These are phyloP conservation scores for Conringia planisiliqua DNA, from an alignment of 345 rosid genomes.

Conservation along the genomic window DNA sequence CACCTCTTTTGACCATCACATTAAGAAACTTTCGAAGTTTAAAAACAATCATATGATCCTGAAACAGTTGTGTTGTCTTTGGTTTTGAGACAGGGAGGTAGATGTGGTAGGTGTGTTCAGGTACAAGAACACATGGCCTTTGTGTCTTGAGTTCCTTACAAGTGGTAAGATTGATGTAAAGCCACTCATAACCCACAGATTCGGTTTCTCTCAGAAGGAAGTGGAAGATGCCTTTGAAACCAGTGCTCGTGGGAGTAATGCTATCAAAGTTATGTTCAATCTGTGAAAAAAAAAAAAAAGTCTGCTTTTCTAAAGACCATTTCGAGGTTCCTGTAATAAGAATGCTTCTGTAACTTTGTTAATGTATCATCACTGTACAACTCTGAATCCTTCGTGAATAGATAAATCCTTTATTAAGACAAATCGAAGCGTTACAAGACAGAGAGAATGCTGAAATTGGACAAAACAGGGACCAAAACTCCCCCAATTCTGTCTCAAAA, in stretches of 20 bases:
- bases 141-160: conserved; percentile 68
- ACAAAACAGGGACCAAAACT: conserved; percentile 13
- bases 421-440: conserved; percentile 26
- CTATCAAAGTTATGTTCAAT: conserved; percentile 93
- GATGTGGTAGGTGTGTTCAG: conserved; percentile 79
- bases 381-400: conserved; percentile 3
- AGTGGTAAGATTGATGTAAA: conserved; percentile 84
- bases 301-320: neutral
- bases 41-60: neutral
- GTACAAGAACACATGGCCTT: conserved; percentile 87
- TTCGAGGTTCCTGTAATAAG: neutral
- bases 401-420: conserved; percentile 17
- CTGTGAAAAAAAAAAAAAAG: conserved; percentile 29
- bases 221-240: conserved; percentile 88
- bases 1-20: neutral
- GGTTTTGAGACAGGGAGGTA: conserved; percentile 58
- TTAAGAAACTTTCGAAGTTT: neutral
- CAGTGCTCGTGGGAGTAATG: conserved; percentile 76
- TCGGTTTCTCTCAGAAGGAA: conserved; percentile 76
- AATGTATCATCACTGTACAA: neutral
- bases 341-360: neutral
- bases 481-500: conserved; percentile 14
- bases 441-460: conserved; percentile 10
- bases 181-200: conserved; percentile 86
- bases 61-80: neutral